These are phyloP conservation scores for Plasmodium ovale DNA, from an alignment of 169 alveolate genomes.

Conservation along the genomic window DNA sequence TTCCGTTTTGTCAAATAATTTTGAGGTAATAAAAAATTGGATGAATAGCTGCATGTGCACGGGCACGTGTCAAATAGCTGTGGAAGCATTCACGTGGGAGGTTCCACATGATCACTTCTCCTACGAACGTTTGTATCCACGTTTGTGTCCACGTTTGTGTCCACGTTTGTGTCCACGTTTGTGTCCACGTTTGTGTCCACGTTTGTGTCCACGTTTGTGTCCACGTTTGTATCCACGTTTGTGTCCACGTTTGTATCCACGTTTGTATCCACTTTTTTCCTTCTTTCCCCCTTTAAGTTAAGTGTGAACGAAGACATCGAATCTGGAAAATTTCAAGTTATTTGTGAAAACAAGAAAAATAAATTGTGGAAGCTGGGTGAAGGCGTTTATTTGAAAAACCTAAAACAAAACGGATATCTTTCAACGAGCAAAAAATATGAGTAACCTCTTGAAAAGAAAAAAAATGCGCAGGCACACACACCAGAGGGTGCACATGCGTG, in stretches of 20 bases:
- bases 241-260: no score
- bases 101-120: no score
- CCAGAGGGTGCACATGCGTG: not conserved
- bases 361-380: conserved; percentile 23
- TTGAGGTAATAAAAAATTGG: conserved; percentile 44
- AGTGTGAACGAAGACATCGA: conserved; percentile 20
- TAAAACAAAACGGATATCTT: conserved; percentile 43
- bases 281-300: conserved; percentile 14
- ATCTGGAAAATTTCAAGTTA: conserved; percentile 49
- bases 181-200: no score
- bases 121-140: no score
- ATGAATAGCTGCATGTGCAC: no score
- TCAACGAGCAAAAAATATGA: conserved; percentile 68
- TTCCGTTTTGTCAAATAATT: conserved; percentile 48
- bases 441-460: conserved; percentile 20
- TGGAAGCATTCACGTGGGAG: no score
- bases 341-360: conserved; percentile 48
- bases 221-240: no score
- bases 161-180: no score
- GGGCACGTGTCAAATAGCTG: no score
- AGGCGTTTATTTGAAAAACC: conserved; percentile 34
- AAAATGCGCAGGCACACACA: not conserved
- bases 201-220: no score
- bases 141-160: no score
- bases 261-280: not conserved